These are phyloP conservation scores for Tephrocybe sp. DNA, from an alignment of 768 basidiomycete species.

Conservation along the genomic window DNA sequence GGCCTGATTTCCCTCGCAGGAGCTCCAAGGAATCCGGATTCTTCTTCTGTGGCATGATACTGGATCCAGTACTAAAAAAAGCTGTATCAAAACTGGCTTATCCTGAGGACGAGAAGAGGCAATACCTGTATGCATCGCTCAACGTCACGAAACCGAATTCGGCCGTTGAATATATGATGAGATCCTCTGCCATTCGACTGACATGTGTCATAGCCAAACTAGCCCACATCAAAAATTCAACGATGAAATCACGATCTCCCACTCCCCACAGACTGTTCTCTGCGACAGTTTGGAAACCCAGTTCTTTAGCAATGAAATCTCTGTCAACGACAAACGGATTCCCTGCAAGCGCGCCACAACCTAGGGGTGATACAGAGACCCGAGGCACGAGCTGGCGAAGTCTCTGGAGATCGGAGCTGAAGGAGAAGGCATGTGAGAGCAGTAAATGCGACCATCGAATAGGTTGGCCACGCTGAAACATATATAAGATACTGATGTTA, in stretches of 20 bases:
- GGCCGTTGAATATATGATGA: conserved; percentile 94
- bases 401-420: conserved; percentile 85
- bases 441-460: conserved; percentile 98
- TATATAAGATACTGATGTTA: background rate
- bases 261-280: conserved; percentile 98
- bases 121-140: conserved; percentile 95
- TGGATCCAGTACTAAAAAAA: conserved; percentile 82
- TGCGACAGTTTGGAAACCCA: conserved; percentile 83
- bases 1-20: conserved; percentile 91
- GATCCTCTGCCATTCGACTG: conserved; percentile 92
- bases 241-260: conserved; percentile 94
- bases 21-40: conserved; percentile 96
- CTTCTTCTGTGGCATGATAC: conserved; percentile 99
- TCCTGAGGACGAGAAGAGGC: background rate
- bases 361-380: conserved; percentile 90
- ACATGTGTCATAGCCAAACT: conserved; percentile 91
- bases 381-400: conserved; percentile 82
- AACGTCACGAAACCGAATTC: conserved; percentile 97
- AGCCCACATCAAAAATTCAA: conserved; percentile 96
- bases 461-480: conserved; percentile 84
- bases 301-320: conserved; percentile 86
- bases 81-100: background rate
- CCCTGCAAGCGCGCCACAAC: conserved; percentile 92
- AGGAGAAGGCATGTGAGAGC: conserved; percentile 92
- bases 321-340: conserved; percentile 95